Evolutionary conservation across 805 yeast genomes (phyloP), one percentile per base, ranked within the genome.

Genomic region (Candida khao-thaluensis): DNA sequence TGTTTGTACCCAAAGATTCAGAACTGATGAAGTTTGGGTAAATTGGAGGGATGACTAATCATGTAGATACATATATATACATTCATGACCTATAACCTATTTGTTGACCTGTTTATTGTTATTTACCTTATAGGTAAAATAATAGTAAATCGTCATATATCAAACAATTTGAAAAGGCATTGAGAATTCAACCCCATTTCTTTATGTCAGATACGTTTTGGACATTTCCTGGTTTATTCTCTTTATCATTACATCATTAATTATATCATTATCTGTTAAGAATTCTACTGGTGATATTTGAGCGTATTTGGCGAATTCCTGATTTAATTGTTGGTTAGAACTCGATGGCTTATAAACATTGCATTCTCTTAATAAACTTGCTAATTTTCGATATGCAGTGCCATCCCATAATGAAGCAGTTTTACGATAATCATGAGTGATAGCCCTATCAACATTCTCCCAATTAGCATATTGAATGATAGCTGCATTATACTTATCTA

Each of bases 21-120:
- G 99, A 56, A 91, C 99, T 0, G 98, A 91, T 53, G 96, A 90
- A 56, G 99, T 91, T 2, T 76, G 74, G 51, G 89, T 90, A 8
- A 76, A 77, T 45, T 91, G 98, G 97, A 76, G 98, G 56, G 93
- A 84, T 48, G 76, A 70, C 46, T 72, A 52, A 43, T 8, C 14
- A 24, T 29, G 38, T 25, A 14, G 17, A 28, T 16, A 17, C 17
- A 28, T 28, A 28, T 21, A 21, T 20, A 30, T 18, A 6, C 8
- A 30, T 30, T n/a, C n/a, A n/a, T n/a, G n/a, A n/a, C n/a, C n/a
- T n/a, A n/a, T n/a, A n/a, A n/a, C n/a, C n/a, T n/a, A 11, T 7
- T 7, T 17, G 5, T 30, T 37, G 40, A 37, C 40, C 12, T 24
- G n/a, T 17, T 30, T 37, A 25, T 25, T 30, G 30, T 35, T 38